phyloP scores from a whole-genome alignment of 345 rosid genomes.

The Gossypium rotundifolium region DNA sequence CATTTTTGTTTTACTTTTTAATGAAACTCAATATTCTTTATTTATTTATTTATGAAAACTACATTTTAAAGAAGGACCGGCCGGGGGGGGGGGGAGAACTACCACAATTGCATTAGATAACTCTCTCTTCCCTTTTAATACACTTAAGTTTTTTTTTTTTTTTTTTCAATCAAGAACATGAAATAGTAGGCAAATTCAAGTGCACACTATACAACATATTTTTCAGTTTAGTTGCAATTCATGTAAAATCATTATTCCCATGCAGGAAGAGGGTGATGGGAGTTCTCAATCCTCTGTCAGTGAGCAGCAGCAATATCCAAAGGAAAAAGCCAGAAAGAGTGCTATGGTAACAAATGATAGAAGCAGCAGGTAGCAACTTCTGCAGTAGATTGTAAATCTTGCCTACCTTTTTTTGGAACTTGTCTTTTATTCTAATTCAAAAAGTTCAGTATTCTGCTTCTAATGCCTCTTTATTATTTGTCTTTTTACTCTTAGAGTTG shows the following conservation, averaged over 20 bases:
- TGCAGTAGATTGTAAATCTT: conserved; percentile 11
- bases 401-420: conserved; percentile 5
- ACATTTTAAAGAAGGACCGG: no score
- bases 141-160: no score
- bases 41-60: no score
- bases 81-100: no score
- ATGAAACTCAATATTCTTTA: no score
- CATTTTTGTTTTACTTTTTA: no score
- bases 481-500: conserved; percentile 16
- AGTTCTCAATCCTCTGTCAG: conserved; percentile 34
- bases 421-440: conserved; percentile 11
- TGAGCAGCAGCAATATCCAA: conserved; percentile 36
- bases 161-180: no score
- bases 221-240: conserved; percentile 1
- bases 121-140: no score
- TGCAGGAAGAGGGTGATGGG: conserved; percentile 59
- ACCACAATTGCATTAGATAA: no score
- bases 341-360: conserved; percentile 28
- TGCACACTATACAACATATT: background rate
- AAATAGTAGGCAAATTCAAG: no score
- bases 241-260: conserved; percentile 17
- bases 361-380: conserved; percentile 41
- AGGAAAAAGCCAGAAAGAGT: conserved; percentile 37
- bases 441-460: conserved; percentile 5
- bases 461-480: conserved; percentile 3